These are phyloP conservation scores for Phytopythium litorale DNA, from an alignment of 352 stramenopile species.

Conservation along the genomic window DNA sequence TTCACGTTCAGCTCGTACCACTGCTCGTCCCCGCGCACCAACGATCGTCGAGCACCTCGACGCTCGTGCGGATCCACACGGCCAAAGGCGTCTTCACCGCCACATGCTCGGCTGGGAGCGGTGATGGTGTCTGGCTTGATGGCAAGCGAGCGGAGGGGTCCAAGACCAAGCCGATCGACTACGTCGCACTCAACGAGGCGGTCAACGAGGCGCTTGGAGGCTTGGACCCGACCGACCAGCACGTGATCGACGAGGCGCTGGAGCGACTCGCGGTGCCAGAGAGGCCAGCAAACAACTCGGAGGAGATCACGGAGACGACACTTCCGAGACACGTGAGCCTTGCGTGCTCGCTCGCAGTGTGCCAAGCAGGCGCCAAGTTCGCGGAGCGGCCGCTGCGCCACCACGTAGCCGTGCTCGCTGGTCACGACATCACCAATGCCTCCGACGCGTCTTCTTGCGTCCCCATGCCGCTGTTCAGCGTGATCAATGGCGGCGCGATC, in stretches of 20 bases:
- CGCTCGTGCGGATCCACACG: constrained; percentile 61
- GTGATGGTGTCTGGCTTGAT: not conserved
- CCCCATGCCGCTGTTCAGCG: constrained; percentile 70
- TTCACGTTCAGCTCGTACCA: constrained; percentile 56
- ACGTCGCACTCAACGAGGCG: constrained; percentile 11
- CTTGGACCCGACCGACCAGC: constrained; percentile 47
- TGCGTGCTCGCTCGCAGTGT: constrained; percentile 55
- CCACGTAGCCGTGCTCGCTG: constrained; percentile 46
- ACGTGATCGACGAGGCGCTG: constrained; percentile 32
- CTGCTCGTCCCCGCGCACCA: constrained; percentile 30
- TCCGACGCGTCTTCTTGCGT: constrained; percentile 27
- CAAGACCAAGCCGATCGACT: not conserved
- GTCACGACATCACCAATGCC: constrained; percentile 27
- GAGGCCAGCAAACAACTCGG: not conserved
- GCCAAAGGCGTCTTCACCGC: constrained; percentile 63
- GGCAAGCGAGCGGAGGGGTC: not conserved
- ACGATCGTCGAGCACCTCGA: constrained; percentile 22
- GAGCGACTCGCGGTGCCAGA: constrained; percentile 1
- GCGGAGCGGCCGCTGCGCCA: constrained; percentile 44
- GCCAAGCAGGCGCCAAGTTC: constrained; percentile 62
- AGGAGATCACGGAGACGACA: not conserved
- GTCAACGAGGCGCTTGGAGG: constrained; percentile 39
- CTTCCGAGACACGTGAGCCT: constrained; percentile 25
- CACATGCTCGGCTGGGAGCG: constrained; percentile 25
- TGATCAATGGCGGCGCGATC: constrained; percentile 61